Percentiles rank a stretch among this genome's conserved stretches.
Conservation (phyloP, 1,284 basidiomycete genomes). For the Neolentinus lepideus region DNA sequence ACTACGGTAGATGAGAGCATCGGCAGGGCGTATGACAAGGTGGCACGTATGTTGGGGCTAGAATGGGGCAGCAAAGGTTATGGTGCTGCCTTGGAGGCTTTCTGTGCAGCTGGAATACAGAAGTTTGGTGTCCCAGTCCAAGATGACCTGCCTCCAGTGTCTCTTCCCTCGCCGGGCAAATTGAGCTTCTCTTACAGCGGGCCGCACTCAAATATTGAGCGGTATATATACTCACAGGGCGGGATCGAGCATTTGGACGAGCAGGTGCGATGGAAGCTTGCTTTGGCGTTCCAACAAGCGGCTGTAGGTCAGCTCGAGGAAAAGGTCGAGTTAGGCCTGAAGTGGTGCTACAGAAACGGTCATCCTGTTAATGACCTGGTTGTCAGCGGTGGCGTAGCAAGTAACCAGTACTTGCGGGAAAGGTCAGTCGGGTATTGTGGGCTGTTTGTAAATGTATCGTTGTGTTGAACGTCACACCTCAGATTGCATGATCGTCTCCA, state of each 20-base stretch:
- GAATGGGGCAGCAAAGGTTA: conserved; percentile 55
- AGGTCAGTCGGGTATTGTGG: conserved; percentile 33
- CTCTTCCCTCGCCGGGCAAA: conserved; percentile 44
- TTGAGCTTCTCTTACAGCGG: conserved; percentile 76
- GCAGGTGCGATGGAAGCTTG: conserved; percentile 39
- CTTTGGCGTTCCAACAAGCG: conserved; percentile 66
- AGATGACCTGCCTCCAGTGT: conserved; percentile 17
- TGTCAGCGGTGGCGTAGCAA: conserved; percentile 87
- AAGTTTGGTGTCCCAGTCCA: conserved; percentile 10
- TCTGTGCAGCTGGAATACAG: conserved; percentile 16
- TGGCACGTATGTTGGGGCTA: conserved; percentile 61
- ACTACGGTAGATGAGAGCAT: conserved; percentile 74
- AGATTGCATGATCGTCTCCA: conserved; percentile 40
- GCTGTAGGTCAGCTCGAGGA: conserved; percentile 69
- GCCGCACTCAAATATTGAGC: conserved; percentile 59
- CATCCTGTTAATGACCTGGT: conserved; percentile 54
- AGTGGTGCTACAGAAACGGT: conserved; percentile 33
- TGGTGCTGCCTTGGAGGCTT: conserved; percentile 75
- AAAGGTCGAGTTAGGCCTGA: conserved; percentile 61
- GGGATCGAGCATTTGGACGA: conserved; percentile 29
- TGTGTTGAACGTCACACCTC: not conserved
- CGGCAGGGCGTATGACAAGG: conserved; percentile 77
- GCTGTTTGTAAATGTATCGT: not conserved
- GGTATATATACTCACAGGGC: conserved; percentile 34
- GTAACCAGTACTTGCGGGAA: conserved; percentile 64